Evolutionary conservation across 176 grass and related monocot genomes (phyloP), one percentile per base, ranked within the genome.

Genomic region (Alloteropsis semialata): DNA sequence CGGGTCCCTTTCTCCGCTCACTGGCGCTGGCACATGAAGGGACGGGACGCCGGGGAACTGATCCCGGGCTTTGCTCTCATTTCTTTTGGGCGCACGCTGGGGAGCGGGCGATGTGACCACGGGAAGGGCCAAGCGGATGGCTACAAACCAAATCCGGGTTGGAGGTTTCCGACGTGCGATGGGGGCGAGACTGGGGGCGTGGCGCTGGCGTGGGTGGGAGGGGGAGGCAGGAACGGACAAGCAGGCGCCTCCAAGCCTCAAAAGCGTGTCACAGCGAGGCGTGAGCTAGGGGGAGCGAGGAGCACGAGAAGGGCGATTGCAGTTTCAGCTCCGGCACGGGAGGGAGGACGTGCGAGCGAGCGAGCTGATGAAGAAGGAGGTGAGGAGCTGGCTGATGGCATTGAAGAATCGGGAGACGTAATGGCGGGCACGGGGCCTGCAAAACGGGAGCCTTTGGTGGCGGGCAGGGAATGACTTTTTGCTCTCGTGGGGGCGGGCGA

Each of bases 231-330:
- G 64, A 55, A 55, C 60, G 84, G 88, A 90, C 88, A 86, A 65
- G 67, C 66, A 79, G 74, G 69, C 78, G 74, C 30, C 18, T 83
- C 88, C 88, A 90, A 90, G 58, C 29, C 74, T 64, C 1, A 27
- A 82, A 72, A 71, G 67, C 25, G 15, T 0, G 41, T 4, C 45
- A 71, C 62, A 63, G 83, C 46, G 19, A 53, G 0, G 74, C 77
- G 63, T 71, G 77, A 16, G 77, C 61, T 44, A 75, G 78, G 1
- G 32, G 0, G 28, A 3, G 15, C 24, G 73, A 28, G 66, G 68
- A 65, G 80, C 74, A 68, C 81, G 75, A 19, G 81, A 24, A 45
- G 9, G 60, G 77, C 70, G 60, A 59, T 8, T 10, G 48, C 46
- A 2, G 17, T 3, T 49, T 45, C 42, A 27, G 15, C 50, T 32